Evolutionary conservation across 2,329 filamentous ascomycete genomes (phyloP).

Genomic region (Microascus cirrosus): DNA sequence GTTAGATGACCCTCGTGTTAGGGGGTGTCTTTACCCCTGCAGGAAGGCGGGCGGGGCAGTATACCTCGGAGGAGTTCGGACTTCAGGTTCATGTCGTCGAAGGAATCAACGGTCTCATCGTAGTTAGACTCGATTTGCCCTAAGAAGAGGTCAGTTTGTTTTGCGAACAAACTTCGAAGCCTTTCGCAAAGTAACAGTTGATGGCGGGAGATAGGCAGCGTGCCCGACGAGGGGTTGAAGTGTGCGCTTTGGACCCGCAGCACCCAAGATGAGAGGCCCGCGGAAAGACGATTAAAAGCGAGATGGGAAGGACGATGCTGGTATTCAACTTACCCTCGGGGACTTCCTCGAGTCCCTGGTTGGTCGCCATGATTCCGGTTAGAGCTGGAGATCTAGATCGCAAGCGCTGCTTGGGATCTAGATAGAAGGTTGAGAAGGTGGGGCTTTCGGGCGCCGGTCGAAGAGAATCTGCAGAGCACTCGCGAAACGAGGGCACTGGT

Average conservation of each 20-base stretch:
- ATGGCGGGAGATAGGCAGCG: background rate
- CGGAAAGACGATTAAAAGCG: background rate
- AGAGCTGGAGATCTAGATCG: slow-evolving; percentile 49
- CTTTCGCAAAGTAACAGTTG: background rate
- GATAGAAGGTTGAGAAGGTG: slow-evolving; percentile 29
- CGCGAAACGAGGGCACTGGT: background rate
- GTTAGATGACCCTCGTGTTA: background rate
- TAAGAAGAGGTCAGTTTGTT: slow-evolving; percentile 24
- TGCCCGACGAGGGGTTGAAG: background rate
- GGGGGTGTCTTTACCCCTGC: background rate
- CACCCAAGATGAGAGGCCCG: background rate
- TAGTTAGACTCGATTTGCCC: slow-evolving; percentile 99
- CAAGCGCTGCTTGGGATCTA: slow-evolving; percentile 74
- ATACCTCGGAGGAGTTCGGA: slow-evolving; percentile 84
- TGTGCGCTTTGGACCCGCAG: background rate
- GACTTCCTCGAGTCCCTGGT: slow-evolving; percentile 97
- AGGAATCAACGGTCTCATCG: slow-evolving; percentile 98
- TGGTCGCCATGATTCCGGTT: slow-evolving; percentile 92
- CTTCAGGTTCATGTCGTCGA: slow-evolving; percentile 97
- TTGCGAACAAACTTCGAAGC: background rate
- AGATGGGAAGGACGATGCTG: background rate
- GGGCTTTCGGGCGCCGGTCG: slow-evolving; percentile 11
- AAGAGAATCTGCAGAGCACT: slow-evolving; percentile 4
- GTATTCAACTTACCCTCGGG: slow-evolving; percentile 67
- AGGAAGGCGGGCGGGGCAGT: slow-evolving; percentile 11